Conservation (phyloP, 768 basidiomycete genomes). For the Chalciporus piperatus region DNA sequence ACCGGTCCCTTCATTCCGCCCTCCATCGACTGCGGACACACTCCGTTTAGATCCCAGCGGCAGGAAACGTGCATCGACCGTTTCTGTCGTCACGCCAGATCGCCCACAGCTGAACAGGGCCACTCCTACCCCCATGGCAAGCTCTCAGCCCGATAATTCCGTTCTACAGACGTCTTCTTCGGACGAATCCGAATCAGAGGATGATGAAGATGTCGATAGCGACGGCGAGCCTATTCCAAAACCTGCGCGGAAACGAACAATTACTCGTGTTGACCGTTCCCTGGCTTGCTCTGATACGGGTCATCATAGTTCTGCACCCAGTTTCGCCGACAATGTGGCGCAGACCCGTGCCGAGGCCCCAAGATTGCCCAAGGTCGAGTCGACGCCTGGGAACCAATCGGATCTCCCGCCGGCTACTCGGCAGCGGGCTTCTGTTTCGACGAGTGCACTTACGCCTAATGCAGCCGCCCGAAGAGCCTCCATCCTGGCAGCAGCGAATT, state of each 20-base stretch:
- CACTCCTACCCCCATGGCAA: constrained; percentile 5
- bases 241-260: constrained; percentile 33
- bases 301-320: constrained; percentile 16
- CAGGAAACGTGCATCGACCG: constrained; percentile 29
- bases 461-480: constrained; percentile 53
- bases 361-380: constrained; percentile 15
- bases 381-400: constrained; percentile 28
- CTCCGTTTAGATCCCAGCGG: constrained; percentile 25
- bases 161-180: constrained; percentile 27
- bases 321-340: neutral
- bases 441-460: constrained; percentile 54
- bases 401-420: constrained; percentile 21
- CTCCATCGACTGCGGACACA: constrained; percentile 33
- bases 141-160: constrained; percentile 13
- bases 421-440: constrained; percentile 53
- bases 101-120: constrained; percentile 11
- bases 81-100: constrained; percentile 26
- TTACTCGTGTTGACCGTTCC: constrained; percentile 20
- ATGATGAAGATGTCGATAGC: constrained; percentile 36
- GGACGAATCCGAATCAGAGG: constrained; percentile 36
- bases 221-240: constrained; percentile 34
- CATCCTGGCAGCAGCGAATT: constrained; percentile 32
- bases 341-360: constrained; percentile 6
- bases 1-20: constrained; percentile 51
- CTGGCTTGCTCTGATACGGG: constrained; percentile 19